Conservation (phyloP, 352 stramenopile species). For the Globisporangium cystogenes region DNA sequence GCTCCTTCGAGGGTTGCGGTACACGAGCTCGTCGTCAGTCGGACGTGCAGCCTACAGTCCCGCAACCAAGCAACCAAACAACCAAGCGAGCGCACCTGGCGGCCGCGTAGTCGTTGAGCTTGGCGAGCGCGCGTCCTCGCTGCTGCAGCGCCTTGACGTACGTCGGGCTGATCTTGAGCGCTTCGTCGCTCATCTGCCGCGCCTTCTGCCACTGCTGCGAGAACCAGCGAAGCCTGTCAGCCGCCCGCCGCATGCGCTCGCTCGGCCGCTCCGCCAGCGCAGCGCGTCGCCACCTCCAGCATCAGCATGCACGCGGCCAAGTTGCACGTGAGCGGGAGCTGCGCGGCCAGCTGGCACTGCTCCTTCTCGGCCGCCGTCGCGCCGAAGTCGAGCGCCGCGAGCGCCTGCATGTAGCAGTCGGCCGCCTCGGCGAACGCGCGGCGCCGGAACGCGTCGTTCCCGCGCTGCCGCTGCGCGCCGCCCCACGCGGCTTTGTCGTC, state of each 20-base stretch:
- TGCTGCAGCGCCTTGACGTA: constrained; percentile 58
- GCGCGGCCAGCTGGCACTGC: constrained; percentile 34
- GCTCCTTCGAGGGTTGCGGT: not conserved
- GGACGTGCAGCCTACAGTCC: too few relatives aligned
- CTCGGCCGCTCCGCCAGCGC: too few relatives aligned
- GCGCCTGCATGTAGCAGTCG: constrained; percentile 62
- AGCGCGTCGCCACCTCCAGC: constrained; percentile 31
- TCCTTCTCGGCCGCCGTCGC: constrained; percentile 24
- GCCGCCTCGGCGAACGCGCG: constrained; percentile 41
- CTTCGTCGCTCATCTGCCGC: constrained; percentile 48
- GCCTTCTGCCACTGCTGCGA: constrained; percentile 71
- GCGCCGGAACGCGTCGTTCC: constrained; percentile 50
- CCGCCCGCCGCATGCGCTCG: too few relatives aligned
- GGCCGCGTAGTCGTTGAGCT: constrained; percentile 44
- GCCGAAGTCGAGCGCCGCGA: constrained; percentile 66
- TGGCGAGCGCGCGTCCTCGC: constrained; percentile 46
- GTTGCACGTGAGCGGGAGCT: constrained; percentile 79
- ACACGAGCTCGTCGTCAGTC: not conserved
- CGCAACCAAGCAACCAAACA: too few relatives aligned
- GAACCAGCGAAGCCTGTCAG: too few relatives aligned
- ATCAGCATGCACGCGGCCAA: constrained; percentile 71
- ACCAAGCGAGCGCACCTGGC: constrained; percentile 38
- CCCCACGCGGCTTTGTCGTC: constrained; percentile 42
- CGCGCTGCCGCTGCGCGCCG: constrained; percentile 24
- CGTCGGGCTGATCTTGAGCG: constrained; percentile 34